Base-by-base conservation (phyloP, 2,329 filamentous ascomycete species). In the Penicillium sp. region DNA sequence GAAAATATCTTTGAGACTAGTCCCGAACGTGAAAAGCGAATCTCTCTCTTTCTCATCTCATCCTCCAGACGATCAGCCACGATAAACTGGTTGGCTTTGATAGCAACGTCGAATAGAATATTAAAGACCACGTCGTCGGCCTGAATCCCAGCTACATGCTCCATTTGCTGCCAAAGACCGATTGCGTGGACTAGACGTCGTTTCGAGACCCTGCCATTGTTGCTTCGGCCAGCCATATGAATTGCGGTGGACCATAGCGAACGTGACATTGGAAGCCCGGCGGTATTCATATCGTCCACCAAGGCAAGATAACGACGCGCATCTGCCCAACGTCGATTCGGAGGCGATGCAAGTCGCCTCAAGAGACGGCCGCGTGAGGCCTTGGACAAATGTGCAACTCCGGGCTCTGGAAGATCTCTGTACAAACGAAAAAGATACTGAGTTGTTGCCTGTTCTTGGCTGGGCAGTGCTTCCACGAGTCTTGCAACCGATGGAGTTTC, bases 131-230 rank as follows among this genome's bases (percentile, higher is more conserved):
- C 88, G 48, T 86, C 82, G 64, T 89, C 90, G 35, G 84, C 87
- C 63, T 78, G 77, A 14, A 91, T 73, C 1, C 84, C 82, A 2
- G 87, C 86, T 5, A 85, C 77, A 47, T 84, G 81, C 73, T 99
- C 95, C 92, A 98, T 98, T 66, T 95, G 87, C 62, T 85, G 86
- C 93, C 93, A 99, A 24, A 96, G 75, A 48, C 86, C 83, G 46
- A 99, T 79, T 0, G 90, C 87, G 5, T 85, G 82, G 72, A 90
- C 79, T 44, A 90, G 74, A 71, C 92, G 83, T 41, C 82, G 68
- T 45, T 82, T 79, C 46, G 84, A 81, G 39, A 86, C 79, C 11
- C 69, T 78, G 9, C 83, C 79, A 37, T 54, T 56, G 61, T 88
- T 85, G 64, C 90, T 91, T 55, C 88, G 86, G 37, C 88, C 88